Conservation (phyloP, 1,284 basidiomycete species). For the Puccinia hordei region DNA sequence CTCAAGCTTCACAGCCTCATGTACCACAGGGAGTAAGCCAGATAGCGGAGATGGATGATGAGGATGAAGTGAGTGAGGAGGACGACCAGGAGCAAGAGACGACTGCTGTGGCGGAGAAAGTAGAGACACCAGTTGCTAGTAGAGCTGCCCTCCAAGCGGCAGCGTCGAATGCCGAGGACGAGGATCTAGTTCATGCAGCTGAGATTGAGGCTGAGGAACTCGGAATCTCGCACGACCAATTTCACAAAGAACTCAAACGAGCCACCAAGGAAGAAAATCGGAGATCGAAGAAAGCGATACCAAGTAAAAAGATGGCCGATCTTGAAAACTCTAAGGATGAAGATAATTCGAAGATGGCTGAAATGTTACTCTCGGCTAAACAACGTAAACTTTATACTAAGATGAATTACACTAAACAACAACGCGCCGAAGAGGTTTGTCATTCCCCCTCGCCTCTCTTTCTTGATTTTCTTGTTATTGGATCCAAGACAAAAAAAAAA, state of each 20-base stretch:
- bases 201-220: constrained; percentile 91
- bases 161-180: constrained; percentile 67
- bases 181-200: constrained; percentile 76
- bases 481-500: too few relatives aligned
- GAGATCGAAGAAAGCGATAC: not conserved
- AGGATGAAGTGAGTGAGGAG: constrained; percentile 52
- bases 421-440: constrained; percentile 45
- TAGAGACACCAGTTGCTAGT: constrained; percentile 52
- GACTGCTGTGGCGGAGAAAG: constrained; percentile 6
- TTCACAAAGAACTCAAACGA: constrained; percentile 68
- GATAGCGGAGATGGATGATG: constrained; percentile 58
- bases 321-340: constrained; percentile 52
- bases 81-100: constrained; percentile 29
- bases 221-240: constrained; percentile 78
- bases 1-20: constrained; percentile 66
- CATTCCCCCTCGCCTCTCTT: not conserved
- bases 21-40: constrained; percentile 58
- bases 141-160: constrained; percentile 65
- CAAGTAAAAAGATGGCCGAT: not conserved
- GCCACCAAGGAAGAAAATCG: constrained; percentile 61
- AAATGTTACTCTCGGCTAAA: constrained; percentile 39
- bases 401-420: constrained; percentile 48
- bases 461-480: not conserved
- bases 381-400: constrained; percentile 43
- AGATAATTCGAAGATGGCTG: constrained; percentile 25